Evolutionary conservation across 2,329 filamentous ascomycete genomes (phyloP), one percentile per base, ranked within the genome.

Genomic region (Beauveria scarabaeidicola): DNA sequence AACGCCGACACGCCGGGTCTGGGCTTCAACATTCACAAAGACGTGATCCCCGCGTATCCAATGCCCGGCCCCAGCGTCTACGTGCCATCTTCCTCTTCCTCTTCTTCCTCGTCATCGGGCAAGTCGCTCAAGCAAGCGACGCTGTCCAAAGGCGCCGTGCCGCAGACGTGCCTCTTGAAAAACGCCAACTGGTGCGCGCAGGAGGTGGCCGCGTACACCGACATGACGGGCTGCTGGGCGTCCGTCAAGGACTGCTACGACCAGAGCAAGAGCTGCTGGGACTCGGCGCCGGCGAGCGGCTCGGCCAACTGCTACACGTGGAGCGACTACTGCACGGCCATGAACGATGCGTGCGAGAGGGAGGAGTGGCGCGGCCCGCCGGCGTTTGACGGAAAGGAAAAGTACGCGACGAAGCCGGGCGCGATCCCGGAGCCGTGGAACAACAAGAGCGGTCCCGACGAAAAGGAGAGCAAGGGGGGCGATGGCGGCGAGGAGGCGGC

Each of bases 181-280:
- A 89, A 89, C 68, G 87, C 76, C 61, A 90, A 91, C 74, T 91
- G 87, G 87, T 89, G 85, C 71, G 86, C 80, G 55, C 75, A 78
- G 61, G 80, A 88, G 67, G 77, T 90, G 1, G 69, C 80, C 0
- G 66, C 72, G 9, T 90, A 87, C 73, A 74, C 72, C 5, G 74
- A 75, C 48, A 77, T 84, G 67, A 68, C 68, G 1, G 79, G 79
- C 15, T 90, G 88, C 76, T 89, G 84, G 82, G 76, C 75, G 60
- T 73, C 78, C 3, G 77, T 77, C 11, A 70, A 75, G 41, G 69
- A 76, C 52, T 87, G 85, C 77, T 90, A 78, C 76, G 68, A 71
- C 27, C 85, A 90, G 73, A 72, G 74, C 32, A 71, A 78, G 3
- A 68, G 64, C n/a, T 91, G 88, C 76, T 90, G 81, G 72, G 69